Percentiles rank a stretch among this genome's conserved stretches.
Conservation (phyloP, 2,329 filamentous ascomycete genomes). For the Colletotrichum ledebouriae region DNA sequence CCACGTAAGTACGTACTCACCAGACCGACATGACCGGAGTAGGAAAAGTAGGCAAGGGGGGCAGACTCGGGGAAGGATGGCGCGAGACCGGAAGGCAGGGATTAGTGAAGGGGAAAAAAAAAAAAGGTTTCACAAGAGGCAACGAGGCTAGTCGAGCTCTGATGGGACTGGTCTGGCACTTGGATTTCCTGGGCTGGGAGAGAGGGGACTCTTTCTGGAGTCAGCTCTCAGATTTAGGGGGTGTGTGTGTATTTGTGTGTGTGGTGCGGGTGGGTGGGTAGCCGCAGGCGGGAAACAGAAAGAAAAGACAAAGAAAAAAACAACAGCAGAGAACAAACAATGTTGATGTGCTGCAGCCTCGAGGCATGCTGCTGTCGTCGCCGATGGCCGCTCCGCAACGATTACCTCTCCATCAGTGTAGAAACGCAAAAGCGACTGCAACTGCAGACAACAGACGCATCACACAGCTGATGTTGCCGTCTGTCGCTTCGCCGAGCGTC, state of each 20-base stretch:
- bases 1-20: slow-evolving; percentile 26
- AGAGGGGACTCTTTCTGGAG: slow-evolving; percentile 31
- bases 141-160: slow-evolving; percentile 39
- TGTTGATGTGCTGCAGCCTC: slow-evolving; percentile 20
- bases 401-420: slow-evolving; percentile 33
- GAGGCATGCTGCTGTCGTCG: slow-evolving; percentile 22
- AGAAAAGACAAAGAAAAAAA: slow-evolving; percentile 9
- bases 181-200: slow-evolving; percentile 12
- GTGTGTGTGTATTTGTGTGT: slow-evolving; percentile 29
- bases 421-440: background rate
- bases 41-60: slow-evolving; percentile 39
- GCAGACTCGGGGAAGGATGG: slow-evolving; percentile 41
- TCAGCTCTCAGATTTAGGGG: slow-evolving; percentile 16
- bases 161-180: slow-evolving; percentile 30
- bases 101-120: slow-evolving; percentile 15
- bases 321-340: slow-evolving; percentile 33
- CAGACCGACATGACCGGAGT: slow-evolving; percentile 35
- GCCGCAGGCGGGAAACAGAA: slow-evolving; percentile 31
- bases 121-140: slow-evolving; percentile 43
- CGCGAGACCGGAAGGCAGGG: slow-evolving; percentile 40
- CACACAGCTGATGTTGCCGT: too few species aligned
- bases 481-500: too few species aligned
- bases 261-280: slow-evolving; percentile 38
- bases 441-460: slow-evolving; percentile 5
- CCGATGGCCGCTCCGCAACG: slow-evolving; percentile 29